These are phyloP conservation scores for Scenedesmus sp. DNA, from an alignment of 163 green algal species.

Conservation along the genomic window DNA sequence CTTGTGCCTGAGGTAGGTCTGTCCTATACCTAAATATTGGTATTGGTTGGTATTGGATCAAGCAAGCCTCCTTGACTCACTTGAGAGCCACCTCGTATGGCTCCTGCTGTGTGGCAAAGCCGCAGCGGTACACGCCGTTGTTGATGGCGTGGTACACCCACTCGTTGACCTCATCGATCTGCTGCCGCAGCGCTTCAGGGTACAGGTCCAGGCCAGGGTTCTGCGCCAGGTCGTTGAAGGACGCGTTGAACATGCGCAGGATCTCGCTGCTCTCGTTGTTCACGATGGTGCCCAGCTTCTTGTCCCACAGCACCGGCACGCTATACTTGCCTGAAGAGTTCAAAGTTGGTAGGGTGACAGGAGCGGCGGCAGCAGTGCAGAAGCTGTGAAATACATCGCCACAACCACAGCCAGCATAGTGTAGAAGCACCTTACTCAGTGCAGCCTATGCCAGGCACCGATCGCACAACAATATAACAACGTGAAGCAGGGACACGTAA, in stretches of 20 bases:
- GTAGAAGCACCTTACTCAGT: background rate
- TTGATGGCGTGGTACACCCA: conserved; percentile 82
- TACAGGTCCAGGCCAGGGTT: conserved; percentile 71
- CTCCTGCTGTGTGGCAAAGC: conserved; percentile 80
- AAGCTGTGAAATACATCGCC: background rate
- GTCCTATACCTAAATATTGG: too few species aligned
- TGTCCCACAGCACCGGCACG: conserved; percentile 97
- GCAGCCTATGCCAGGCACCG: background rate
- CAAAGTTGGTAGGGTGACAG: too few species aligned
- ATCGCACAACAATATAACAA: background rate
- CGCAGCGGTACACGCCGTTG: conserved; percentile 88
- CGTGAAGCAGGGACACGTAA: background rate
- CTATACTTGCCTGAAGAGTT: conserved; percentile 87
- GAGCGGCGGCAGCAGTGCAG: background rate
- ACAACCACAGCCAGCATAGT: background rate
- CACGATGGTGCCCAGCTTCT: conserved; percentile 91
- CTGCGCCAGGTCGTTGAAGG: conserved; percentile 53
- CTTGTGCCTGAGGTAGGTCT: too few species aligned
- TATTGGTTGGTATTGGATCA: too few species aligned
- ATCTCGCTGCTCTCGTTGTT: conserved; percentile 98
- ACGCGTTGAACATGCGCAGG: conserved; percentile 92
- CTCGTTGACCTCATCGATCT: conserved; percentile 71
- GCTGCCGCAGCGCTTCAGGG: conserved; percentile 59
- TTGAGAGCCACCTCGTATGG: conserved; percentile 88
- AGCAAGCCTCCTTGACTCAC: conserved; percentile 38